Percentiles rank a stretch among this genome's conserved stretches.
Conservation (phyloP, 345 rosid species). For the Garcia nutans region DNA sequence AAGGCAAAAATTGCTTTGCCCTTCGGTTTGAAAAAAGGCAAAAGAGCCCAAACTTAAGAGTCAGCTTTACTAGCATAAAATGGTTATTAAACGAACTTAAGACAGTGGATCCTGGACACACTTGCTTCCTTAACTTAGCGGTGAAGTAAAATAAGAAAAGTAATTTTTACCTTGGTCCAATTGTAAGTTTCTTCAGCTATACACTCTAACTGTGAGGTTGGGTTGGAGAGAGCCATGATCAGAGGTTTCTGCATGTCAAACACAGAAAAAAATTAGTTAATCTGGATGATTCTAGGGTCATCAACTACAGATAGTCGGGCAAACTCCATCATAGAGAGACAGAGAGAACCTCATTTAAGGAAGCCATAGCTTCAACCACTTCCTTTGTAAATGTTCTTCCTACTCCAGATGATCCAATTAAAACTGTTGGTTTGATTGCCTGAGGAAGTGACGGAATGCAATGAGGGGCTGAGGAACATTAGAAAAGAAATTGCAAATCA, state of each 20-base stretch:
- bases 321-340: constrained; percentile 1
- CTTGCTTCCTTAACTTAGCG: not conserved
- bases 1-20: not conserved
- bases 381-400: constrained; percentile 86
- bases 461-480: not conserved
- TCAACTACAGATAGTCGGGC: not conserved
- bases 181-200: constrained; percentile 93
- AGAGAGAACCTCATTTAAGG: constrained; percentile 60
- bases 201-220: constrained; percentile 92
- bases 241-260: constrained; percentile 68
- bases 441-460: constrained; percentile 21
- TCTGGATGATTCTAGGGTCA: not conserved
- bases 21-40: no score
- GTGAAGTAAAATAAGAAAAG: not conserved
- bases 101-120: not conserved
- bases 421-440: constrained; percentile 86
- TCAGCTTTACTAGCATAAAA: not conserved
- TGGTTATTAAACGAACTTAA: not conserved
- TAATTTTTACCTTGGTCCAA: constrained; percentile 67
- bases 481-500: not conserved
- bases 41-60: not conserved
- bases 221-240: constrained; percentile 88
- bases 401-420: constrained; percentile 90
- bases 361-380: constrained; percentile 78
- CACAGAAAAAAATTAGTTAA: not conserved